A percentile compares a stretch with the other conserved stretches of the same genome.
Evolutionary conservation across 192 early-diverging fungal genomes (phyloP).

Genomic region (Hyaloraphidium curvatum): DNA sequence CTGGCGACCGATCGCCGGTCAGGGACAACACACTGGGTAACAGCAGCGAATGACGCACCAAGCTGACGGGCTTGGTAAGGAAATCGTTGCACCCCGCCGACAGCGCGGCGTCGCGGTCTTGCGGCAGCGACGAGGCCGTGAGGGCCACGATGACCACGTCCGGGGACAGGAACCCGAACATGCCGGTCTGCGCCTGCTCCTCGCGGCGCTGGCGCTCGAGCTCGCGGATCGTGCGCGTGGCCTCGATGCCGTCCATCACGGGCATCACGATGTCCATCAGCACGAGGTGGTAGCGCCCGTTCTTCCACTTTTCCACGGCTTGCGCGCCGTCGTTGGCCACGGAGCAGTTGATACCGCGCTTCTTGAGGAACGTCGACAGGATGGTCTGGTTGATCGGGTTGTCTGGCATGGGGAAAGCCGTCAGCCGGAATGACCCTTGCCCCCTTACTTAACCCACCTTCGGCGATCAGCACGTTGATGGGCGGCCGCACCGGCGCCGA

Average conservation of each 20-base stretch:
- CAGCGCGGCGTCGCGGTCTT: conserved; percentile 50
- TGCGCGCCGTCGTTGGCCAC: conserved; percentile 62
- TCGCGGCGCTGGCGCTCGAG: conserved; percentile 6
- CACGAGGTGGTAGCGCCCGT: conserved; percentile 39
- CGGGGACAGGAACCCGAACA: conserved; percentile 13
- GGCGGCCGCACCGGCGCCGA: conserved; percentile 22
- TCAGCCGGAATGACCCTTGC: background rate
- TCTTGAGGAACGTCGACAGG: conserved; percentile 47
- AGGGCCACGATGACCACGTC: conserved; percentile 77
- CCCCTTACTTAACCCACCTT: conserved; percentile 27
- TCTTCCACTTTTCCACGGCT: conserved; percentile 59
- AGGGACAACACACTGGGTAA: background rate
- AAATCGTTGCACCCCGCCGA: conserved; percentile 81
- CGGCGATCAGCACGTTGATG: conserved; percentile 61
- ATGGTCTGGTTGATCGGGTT: conserved; percentile 55
- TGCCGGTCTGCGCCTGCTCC: background rate
- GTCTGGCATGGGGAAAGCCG: conserved; percentile 19
- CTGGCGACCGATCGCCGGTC: background rate
- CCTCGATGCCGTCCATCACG: conserved; percentile 49
- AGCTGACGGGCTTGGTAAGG: conserved; percentile 66
- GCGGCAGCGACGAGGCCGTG: conserved; percentile 53
- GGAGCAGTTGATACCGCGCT: conserved; percentile 48
- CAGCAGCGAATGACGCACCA: conserved; percentile 11
- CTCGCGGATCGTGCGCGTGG: conserved; percentile 38
- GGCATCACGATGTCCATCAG: conserved; percentile 59